A percentile compares a stretch with the other conserved stretches of the same genome.
Conservation (phyloP, 805 yeast species). For the Ogataea angusta region DNA sequence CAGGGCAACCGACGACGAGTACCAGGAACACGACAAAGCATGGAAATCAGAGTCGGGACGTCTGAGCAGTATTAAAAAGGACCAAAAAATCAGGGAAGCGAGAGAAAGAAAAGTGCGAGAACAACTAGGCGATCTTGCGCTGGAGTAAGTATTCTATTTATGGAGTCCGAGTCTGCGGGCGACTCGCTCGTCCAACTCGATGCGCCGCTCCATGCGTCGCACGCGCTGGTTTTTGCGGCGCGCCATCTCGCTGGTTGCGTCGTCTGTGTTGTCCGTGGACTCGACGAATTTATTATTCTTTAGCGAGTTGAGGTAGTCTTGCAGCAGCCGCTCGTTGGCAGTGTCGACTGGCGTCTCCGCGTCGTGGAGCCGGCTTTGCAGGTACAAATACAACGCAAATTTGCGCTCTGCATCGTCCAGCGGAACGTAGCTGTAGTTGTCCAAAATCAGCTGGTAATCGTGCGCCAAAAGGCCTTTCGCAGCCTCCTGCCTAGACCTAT, state of each 20-base stretch:
- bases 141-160: constrained; percentile 3
- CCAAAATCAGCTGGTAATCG: constrained; percentile 15
- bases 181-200: constrained; percentile 7
- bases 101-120: constrained; percentile 24
- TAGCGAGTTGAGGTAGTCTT: constrained; percentile 11
- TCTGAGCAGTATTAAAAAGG: constrained; percentile 23
- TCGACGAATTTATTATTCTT: constrained; percentile 14
- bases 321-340: constrained; percentile 5
- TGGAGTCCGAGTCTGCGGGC: not conserved
- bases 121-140: constrained; percentile 23
- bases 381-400: constrained; percentile 17
- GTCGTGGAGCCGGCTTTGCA: constrained; percentile 15
- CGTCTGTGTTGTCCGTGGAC: not conserved
- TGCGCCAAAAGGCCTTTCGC: not conserved
- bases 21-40: constrained; percentile 7
- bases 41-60: constrained; percentile 20
- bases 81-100: constrained; percentile 24
- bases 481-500: not conserved
- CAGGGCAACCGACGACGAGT: constrained; percentile 13
- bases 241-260: not conserved
- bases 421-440: constrained; percentile 14
- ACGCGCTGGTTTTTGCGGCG: constrained; percentile 3
- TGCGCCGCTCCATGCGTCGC: constrained; percentile 9
- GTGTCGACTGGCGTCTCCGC: constrained; percentile 1
- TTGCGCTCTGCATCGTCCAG: constrained; percentile 6